phyloP scores from a whole-genome alignment of 2,329 filamentous ascomycete species.

The Penicillium sumatraense region DNA sequence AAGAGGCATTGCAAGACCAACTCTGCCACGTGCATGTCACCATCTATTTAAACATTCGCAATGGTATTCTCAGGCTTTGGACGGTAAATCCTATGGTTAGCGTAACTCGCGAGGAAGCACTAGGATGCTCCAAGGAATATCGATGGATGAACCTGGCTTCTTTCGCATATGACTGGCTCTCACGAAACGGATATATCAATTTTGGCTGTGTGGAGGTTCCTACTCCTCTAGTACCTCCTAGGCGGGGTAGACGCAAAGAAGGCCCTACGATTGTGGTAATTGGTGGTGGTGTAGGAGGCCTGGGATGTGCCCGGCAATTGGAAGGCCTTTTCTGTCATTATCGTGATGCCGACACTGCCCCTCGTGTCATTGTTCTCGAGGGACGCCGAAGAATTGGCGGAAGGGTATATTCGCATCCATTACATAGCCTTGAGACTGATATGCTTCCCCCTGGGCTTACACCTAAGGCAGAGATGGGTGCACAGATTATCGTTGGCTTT shows the following conservation, averaged over 20 bases:
- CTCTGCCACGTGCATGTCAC: constrained; percentile 90
- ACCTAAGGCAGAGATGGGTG: constrained; percentile 93
- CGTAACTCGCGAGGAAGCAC: constrained; percentile 81
- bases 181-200: constrained; percentile 92
- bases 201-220: constrained; percentile 86
- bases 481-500: constrained; percentile 97
- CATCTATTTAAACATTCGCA: constrained; percentile 93
- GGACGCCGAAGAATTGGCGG: constrained; percentile 86
- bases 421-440: constrained; percentile 62
- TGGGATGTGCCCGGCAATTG: constrained; percentile 89
- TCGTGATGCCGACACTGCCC: constrained; percentile 66
- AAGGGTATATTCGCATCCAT: constrained; percentile 83
- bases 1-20: constrained; percentile 76
- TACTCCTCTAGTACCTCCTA: constrained; percentile 43
- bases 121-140: constrained; percentile 84
- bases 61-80: constrained; percentile 91
- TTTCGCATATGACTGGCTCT: constrained; percentile 89
- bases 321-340: constrained; percentile 85
- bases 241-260: constrained; percentile 50
- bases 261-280: constrained; percentile 82
- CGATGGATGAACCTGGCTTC: constrained; percentile 89
- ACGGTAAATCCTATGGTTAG: constrained; percentile 80
- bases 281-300: constrained; percentile 90
- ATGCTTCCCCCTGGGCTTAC: constrained; percentile 58
- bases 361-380: constrained; percentile 81